Evolutionary conservation across 208 protist genomes (phyloP).

Genomic region (Histomonas meleagridis): DNA sequence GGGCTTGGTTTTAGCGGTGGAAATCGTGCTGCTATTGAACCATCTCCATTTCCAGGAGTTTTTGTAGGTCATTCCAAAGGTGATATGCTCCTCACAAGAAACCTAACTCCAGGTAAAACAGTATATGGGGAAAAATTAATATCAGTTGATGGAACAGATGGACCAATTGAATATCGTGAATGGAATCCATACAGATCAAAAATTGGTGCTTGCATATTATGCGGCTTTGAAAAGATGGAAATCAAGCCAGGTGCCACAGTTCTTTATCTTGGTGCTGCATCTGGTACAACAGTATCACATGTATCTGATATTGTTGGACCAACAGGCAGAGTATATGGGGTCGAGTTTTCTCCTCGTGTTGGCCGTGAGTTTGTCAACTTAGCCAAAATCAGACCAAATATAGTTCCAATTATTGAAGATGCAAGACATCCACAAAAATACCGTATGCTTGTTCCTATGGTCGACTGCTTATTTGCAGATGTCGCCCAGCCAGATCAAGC

Average conservation of each 20-base stretch:
- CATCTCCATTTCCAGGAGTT: slow-evolving; percentile 82
- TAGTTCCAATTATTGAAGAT: slow-evolving; percentile 99
- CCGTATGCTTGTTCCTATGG: slow-evolving; percentile 92
- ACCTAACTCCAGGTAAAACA: slow-evolving; percentile 88
- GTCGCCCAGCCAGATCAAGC: slow-evolving; percentile 99
- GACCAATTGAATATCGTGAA: slow-evolving; percentile 90
- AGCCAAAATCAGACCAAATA: slow-evolving; percentile 95
- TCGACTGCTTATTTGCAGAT: slow-evolving; percentile 98
- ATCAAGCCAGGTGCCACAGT: slow-evolving; percentile 94
- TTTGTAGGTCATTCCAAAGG: slow-evolving; percentile 94
- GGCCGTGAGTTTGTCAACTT: slow-evolving; percentile 97
- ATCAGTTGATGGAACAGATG: slow-evolving; percentile 65
- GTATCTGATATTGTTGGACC: slow-evolving; percentile 96
- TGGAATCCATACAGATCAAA: slow-evolving; percentile 99
- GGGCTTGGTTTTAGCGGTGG: not conserved
- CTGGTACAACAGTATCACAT: slow-evolving; percentile 98
- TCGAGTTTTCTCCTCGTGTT: slow-evolving; percentile 96
- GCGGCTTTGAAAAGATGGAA: slow-evolving; percentile 88
- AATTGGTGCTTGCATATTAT: slow-evolving; percentile 89
- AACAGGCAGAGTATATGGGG: slow-evolving; percentile 93
- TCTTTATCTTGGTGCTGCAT: slow-evolving; percentile 97
- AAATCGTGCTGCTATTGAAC: slow-evolving; percentile 49
- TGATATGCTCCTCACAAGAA: slow-evolving; percentile 86
- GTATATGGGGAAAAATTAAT: slow-evolving; percentile 99
- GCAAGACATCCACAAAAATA: slow-evolving; percentile 98